Base-by-base conservation (phyloP, 1,284 basidiomycete species). In the Malassezia japonica region DNA sequence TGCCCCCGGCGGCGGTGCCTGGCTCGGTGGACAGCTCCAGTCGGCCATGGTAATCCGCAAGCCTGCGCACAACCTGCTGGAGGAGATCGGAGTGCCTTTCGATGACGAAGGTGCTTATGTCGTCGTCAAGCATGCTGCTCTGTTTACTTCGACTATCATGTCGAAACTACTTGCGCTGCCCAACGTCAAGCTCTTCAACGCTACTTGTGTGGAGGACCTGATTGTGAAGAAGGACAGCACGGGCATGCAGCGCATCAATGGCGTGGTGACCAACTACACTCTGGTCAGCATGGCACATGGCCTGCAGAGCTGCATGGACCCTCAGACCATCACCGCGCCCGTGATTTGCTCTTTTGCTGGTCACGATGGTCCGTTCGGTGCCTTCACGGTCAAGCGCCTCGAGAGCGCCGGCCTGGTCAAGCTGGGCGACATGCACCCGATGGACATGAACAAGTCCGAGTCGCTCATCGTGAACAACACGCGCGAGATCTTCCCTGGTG, bases 21-120 rank as follows among this genome's bases (percentile, higher is more conserved):
- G 66, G 66, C 55, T 66, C 34, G 64, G 84, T 31, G 86, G 85
- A 1, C 85, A 88, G 74, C 76, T 87, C 45, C 86, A 87, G 85
- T 82, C 81, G 1, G 82, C 84, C 0, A 87, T 87, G 85, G 85
- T 87, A 40, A 82, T 87, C 48, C 82, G 85, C 56, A 87, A 87
- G 76, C 86, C 68, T 0, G 85, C 84, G 0, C 81, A 88, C 69
- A 75, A 77, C 46, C 84, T 88, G 77, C 77, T 88, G 40, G 75
- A 76, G 20, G 83, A 86, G 72, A 70, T 87, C 42, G 84, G 82
- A 24, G 81, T 88, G 16, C 80, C 83, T 0, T 87, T 82, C 70
- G 85, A 88, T 58, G 86, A 87, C 72, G 85, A 87, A 71, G 86
- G 85, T 42, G 60, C 79, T 31, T 87, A 69, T 47, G 73, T 74